Evolutionary conservation across 306 rosid species (phyloP).

Genomic region (Glycine soja): DNA sequence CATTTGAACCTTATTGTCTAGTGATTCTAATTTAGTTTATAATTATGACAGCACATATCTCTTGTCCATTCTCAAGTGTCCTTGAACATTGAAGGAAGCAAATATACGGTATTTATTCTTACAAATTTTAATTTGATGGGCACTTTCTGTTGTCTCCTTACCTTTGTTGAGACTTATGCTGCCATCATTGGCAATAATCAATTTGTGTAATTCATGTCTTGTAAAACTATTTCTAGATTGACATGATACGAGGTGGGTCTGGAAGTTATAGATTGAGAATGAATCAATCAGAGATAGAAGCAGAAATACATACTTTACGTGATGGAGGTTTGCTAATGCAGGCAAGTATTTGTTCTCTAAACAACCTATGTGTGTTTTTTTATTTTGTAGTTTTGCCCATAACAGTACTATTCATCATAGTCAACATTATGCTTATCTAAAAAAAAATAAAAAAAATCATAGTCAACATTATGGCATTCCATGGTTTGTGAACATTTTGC

Average conservation of each 20-base stretch:
- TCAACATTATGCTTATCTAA: slow-evolving; percentile 27
- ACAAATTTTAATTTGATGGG: slow-evolving; percentile 38
- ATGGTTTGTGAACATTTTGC: not conserved
- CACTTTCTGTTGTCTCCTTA: slow-evolving; percentile 26
- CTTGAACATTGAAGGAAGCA: slow-evolving; percentile 97
- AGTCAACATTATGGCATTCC: slow-evolving; percentile 28
- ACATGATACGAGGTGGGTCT: slow-evolving; percentile 91
- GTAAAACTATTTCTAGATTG: slow-evolving; percentile 69
- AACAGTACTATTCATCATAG: not conserved
- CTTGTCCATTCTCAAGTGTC: slow-evolving; percentile 94
- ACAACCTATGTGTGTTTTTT: slow-evolving; percentile 18
- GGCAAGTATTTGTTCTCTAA: slow-evolving; percentile 69
- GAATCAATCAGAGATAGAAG: slow-evolving; percentile 86
- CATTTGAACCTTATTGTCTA: slow-evolving; percentile 38
- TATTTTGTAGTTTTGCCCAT: slow-evolving; percentile 8
- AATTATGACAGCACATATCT: slow-evolving; percentile 83
- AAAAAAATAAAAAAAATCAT: too few species aligned
- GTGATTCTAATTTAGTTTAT: slow-evolving; percentile 42
- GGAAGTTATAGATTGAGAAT: slow-evolving; percentile 83
- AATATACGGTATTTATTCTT: slow-evolving; percentile 72
- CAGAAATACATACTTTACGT: slow-evolving; percentile 97
- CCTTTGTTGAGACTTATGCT: slow-evolving; percentile 44
- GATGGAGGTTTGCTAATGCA: slow-evolving; percentile 99
- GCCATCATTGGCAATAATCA: slow-evolving; percentile 38
- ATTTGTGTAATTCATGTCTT: slow-evolving; percentile 33